Conservation (phyloP, 495 filamentous ascomycete species). For the Aspergillus asperescens region DNA sequence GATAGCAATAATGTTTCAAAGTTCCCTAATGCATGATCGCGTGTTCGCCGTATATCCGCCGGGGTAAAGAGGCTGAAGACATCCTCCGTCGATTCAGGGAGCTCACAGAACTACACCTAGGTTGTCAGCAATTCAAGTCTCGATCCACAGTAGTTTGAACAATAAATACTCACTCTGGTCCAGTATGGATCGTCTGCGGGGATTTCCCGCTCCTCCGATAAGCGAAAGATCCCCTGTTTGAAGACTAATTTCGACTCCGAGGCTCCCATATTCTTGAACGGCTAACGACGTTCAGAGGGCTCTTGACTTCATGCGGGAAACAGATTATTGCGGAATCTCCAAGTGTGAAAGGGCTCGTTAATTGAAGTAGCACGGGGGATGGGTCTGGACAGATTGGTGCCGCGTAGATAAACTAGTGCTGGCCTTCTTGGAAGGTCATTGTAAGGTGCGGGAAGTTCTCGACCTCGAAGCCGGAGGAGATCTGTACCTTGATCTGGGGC, state of each 20-base stretch:
- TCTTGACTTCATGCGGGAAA: conserved; percentile 27
- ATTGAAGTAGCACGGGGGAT: not conserved
- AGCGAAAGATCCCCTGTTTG: conserved; percentile 97
- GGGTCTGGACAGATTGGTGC: conserved; percentile 3
- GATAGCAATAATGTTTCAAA: conserved; percentile 85
- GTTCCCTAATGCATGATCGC: conserved; percentile 82
- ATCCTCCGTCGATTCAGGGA: conserved; percentile 93
- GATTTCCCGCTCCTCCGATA: conserved; percentile 86
- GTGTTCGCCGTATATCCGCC: conserved; percentile 84
- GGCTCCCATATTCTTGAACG: conserved; percentile 76
- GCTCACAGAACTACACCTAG: conserved; percentile 80
- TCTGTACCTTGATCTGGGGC: not conserved
- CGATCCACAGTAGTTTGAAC: not conserved
- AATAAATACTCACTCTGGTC: conserved; percentile 59
- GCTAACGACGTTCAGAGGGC: conserved; percentile 18
- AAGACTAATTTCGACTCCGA: conserved; percentile 99
- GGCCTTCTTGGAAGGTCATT: conserved; percentile 20
- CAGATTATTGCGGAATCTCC: not conserved
- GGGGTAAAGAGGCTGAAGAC: conserved; percentile 95
- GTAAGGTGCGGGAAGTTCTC: conserved; percentile 15
- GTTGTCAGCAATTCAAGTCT: conserved; percentile 11
- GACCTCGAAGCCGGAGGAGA: not conserved
- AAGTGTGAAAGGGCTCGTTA: not conserved
- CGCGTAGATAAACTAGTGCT: conserved; percentile 18
- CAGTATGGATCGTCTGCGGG: conserved; percentile 87